A percentile compares a stretch with the other conserved stretches of the same genome.
phyloP scores from a whole-genome alignment of 345 rosid genomes.

The Brassica juncea region DNA sequence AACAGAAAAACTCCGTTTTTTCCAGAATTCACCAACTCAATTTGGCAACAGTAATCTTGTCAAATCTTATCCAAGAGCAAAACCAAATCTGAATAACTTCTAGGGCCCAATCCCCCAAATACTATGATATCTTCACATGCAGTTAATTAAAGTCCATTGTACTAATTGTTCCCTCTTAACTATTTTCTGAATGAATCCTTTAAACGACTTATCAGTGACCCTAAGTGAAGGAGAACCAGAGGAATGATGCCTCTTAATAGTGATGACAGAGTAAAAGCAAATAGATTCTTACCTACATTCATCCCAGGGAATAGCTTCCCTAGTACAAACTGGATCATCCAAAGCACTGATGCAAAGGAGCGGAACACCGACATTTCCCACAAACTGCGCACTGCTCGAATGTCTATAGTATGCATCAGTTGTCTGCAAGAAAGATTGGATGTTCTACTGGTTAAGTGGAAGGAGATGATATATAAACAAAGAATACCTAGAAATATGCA shows the following conservation, averaged over 20 bases:
- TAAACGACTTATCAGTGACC: neutral
- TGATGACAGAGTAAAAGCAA: constrained; percentile 8
- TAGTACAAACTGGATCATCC: constrained; percentile 90
- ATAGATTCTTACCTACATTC: constrained; percentile 73
- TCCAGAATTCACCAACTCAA: neutral
- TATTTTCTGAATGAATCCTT: neutral
- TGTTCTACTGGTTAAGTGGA: constrained; percentile 5
- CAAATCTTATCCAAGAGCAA: neutral
- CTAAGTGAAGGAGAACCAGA: neutral
- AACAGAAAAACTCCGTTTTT: neutral
- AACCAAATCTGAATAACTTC: neutral
- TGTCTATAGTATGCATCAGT: constrained; percentile 82
- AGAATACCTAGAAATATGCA: neutral
- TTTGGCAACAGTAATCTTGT: neutral
- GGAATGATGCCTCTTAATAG: neutral
- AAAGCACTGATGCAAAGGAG: constrained; percentile 83
- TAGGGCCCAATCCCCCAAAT: neutral
- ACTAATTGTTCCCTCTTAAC: neutral
- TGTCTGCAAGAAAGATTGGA: constrained; percentile 54
- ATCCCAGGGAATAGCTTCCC: constrained; percentile 96
- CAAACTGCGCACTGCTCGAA: constrained; percentile 69
- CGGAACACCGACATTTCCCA: constrained; percentile 70
- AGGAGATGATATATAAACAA: neutral
- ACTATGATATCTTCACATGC: neutral
- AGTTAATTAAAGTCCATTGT: neutral